Base-by-base conservation (phyloP, 2,329 filamentous ascomycete genomes). In the Pseudogymnoascus sp. region DNA sequence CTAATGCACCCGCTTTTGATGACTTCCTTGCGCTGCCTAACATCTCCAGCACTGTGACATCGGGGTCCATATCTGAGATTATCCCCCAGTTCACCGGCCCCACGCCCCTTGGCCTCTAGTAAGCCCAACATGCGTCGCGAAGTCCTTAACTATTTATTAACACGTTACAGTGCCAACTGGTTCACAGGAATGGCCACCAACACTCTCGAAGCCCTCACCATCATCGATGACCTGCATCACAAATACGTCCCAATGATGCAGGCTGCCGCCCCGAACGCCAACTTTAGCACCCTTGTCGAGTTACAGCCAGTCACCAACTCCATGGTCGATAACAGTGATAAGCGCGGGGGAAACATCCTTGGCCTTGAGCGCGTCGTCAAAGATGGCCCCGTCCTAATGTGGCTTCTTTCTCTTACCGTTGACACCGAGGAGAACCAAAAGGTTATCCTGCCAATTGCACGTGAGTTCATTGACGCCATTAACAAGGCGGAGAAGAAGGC, bases 311-410 rank as follows among this genome's bases (percentile, higher is more conserved):
- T 72, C 61, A 66, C 71, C 6, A 65, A 64, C 30, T 53, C 70
- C 14, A 71, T 71, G 57, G 65, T 67, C 50, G 61, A 70, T 37
- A 65, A 65, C 15, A 67, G 67, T 14, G 12, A 61, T 18, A 62
- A 66, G 18, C 66, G 64, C 12, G 72, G 71, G 3, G 71, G 72
- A 9, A 75, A 75, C 47, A 64, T 73, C 3, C 63, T 74, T 1
- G 73, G 72, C 4, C 63, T 74, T 12, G 69, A 73, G 35, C 64
- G 66, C 6, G 62, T 74, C 18, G 71, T 77, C 37, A 67, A 69
- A 1, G 64, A 69, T 36, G 68, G 70, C 33, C 63, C 70, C 25
- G 62, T 68, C 25, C 62, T 63, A 22, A 59, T 63, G 62, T 63
- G 59, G 60, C 60, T 64, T 43, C 58, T 62, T 41, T 37, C 63